Evolutionary conservation across 208 protist species (phyloP).

Genomic region (Acanthamoeba castellanii): DNA sequence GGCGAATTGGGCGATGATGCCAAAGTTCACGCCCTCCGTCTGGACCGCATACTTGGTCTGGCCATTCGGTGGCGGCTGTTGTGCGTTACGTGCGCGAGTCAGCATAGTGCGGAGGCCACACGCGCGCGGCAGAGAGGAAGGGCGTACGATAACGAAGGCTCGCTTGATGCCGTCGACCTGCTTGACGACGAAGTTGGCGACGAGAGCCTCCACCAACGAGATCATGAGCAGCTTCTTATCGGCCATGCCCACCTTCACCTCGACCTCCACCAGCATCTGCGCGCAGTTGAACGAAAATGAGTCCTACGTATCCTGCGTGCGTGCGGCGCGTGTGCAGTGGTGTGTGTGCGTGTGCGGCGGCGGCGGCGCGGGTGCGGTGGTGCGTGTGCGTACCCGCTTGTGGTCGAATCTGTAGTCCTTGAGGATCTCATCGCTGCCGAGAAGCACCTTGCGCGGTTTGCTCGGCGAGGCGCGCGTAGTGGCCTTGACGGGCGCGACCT

Average conservation of each 20-base stretch:
- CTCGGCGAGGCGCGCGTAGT: background rate
- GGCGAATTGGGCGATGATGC: conserved; percentile 75
- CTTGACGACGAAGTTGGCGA: conserved; percentile 77
- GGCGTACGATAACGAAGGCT: conserved; percentile 77
- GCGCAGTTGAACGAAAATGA: background rate
- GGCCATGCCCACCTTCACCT: conserved; percentile 61
- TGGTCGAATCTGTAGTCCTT: conserved; percentile 71
- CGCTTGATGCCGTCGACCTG: conserved; percentile 74
- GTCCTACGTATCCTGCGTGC: background rate
- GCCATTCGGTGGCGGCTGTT: background rate
- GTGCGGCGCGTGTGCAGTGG: background rate
- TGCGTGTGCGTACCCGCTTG: background rate
- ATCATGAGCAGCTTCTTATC: conserved; percentile 85
- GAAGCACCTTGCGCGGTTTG: background rate
- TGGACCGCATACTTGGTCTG: conserved; percentile 75
- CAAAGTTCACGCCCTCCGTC: conserved; percentile 91
- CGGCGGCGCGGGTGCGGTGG: too few species aligned
- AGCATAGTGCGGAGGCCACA: background rate
- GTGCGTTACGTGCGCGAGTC: background rate
- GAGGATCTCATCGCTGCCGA: conserved; percentile 64
- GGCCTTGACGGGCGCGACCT: conserved; percentile 37
- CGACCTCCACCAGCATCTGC: conserved; percentile 51
- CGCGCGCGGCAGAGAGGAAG: background rate
- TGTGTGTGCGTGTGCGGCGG: too few species aligned
- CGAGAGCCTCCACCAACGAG: conserved; percentile 75